Percentiles rank a stretch among this genome's conserved stretches.
Conservation (phyloP, 78 protist genomes). For the Dictyostelium purpureum region DNA sequence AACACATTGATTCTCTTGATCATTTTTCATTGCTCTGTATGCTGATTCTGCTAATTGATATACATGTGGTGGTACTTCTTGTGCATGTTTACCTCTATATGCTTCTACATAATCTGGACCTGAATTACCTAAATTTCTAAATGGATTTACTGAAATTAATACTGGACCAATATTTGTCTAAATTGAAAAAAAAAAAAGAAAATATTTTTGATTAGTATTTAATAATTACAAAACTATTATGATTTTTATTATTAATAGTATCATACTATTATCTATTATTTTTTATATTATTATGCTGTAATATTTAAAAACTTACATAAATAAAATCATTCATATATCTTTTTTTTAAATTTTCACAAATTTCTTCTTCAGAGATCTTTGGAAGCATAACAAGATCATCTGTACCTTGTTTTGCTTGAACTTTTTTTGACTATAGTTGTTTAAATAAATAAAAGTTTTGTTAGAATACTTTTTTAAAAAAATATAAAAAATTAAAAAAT, state of each 20-base stretch:
- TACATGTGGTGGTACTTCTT: slow-evolving; percentile 92
- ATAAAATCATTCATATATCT: slow-evolving; percentile 88
- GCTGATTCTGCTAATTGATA: slow-evolving; percentile 93
- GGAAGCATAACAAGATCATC: slow-evolving; percentile 92
- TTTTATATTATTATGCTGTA: background rate
- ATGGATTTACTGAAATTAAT: slow-evolving; percentile 95
- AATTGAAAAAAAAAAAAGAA: background rate
- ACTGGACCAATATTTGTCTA: slow-evolving; percentile 93
- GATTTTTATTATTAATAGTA: background rate
- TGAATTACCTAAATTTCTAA: slow-evolving; percentile 72
- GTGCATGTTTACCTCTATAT: slow-evolving; percentile 83
- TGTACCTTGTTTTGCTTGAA: slow-evolving; percentile 87
- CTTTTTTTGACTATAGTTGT: slow-evolving; percentile 63
- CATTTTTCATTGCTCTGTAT: slow-evolving; percentile 76
- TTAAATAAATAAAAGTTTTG: background rate
- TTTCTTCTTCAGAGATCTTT: slow-evolving; percentile 83
- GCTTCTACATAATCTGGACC: slow-evolving; percentile 57
- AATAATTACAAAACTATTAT: background rate
- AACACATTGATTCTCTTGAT: slow-evolving; percentile 89
- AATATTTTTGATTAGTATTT: background rate
- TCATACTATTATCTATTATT: background rate
- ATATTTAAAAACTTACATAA: slow-evolving; percentile 65
- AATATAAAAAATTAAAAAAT: background rate
- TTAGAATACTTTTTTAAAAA: no score
- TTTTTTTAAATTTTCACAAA: slow-evolving; percentile 86